Conservation (phyloP, 257 asterid genomes). For the Lavandula angustifolia region DNA sequence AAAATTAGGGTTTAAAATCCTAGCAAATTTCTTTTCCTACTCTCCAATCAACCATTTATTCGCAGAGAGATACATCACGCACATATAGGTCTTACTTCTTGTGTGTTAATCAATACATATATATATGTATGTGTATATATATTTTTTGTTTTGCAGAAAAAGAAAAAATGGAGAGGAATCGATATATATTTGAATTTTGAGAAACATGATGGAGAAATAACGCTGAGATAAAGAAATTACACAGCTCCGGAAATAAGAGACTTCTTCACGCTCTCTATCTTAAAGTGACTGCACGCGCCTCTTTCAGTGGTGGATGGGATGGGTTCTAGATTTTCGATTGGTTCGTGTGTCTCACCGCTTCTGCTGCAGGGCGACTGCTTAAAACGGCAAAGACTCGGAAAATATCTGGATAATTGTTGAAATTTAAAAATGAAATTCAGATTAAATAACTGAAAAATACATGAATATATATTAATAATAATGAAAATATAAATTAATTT, state of each 20-base stretch:
- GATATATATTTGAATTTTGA: conserved; percentile 26
- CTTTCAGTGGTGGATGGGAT: not conserved
- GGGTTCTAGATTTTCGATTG: conserved; percentile 5
- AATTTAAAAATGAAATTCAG: no score
- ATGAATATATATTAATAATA: no score
- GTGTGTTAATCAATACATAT: not conserved
- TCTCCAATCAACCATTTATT: conserved; percentile 39
- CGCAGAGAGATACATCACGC: conserved; percentile 21
- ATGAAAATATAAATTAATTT: no score
- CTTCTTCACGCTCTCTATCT: conserved; percentile 7
- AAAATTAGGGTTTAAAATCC: conserved; percentile 37
- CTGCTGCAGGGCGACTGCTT: not conserved
- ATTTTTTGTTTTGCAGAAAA: conserved; percentile 26
- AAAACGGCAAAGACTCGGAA: conserved; percentile 12
- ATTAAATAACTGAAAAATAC: no score
- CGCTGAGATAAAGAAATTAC: conserved; percentile 27
- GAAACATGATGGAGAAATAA: conserved; percentile 41
- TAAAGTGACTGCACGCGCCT: conserved; percentile 16
- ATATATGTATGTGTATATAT: conserved; percentile 21
- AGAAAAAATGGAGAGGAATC: conserved; percentile 13
- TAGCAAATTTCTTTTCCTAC: conserved; percentile 34
- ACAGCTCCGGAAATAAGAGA: conserved; percentile 18
- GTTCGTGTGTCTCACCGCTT: not conserved
- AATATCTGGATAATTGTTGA: conserved; percentile 19
- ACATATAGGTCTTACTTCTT: conserved; percentile 18